These are phyloP conservation scores for Xylaria sp. DNA, from an alignment of 2,329 filamentous ascomycete species.

Conservation along the genomic window DNA sequence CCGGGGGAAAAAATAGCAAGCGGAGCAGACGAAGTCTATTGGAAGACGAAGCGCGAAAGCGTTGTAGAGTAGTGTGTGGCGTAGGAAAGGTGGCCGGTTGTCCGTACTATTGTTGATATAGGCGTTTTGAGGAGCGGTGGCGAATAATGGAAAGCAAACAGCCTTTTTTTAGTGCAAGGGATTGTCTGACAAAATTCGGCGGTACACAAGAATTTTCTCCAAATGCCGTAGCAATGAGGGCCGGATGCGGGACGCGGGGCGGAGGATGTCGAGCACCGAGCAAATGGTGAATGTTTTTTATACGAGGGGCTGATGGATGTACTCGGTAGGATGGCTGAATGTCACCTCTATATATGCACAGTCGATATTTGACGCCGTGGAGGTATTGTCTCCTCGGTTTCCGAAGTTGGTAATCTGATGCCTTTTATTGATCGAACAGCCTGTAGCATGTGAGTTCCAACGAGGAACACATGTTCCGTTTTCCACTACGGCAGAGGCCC, in stretches of 20 bases:
- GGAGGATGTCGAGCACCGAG: conserved; percentile 8
- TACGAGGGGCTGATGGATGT: conserved; percentile 5
- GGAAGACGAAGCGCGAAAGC: conserved; percentile 1
- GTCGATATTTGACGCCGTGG: conserved; percentile 1
- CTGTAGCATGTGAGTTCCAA: not conserved
- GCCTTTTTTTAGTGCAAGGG: conserved; percentile 20
- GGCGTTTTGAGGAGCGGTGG: conserved; percentile 17
- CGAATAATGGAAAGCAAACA: conserved; percentile 16
- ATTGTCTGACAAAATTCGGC: conserved; percentile 24
- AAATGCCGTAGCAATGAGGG: conserved; percentile 32
- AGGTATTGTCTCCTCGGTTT: conserved; percentile 1
- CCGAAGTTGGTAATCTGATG: conserved; percentile 18
- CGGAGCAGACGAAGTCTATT: not conserved
- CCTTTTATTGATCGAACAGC: conserved; percentile 15
- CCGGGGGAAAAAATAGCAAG: conserved; percentile 14
- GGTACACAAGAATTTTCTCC: conserved; percentile 36
- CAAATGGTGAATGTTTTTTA: conserved; percentile 4
- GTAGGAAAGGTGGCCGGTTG: conserved; percentile 5
- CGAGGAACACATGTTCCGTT: conserved; percentile 18
- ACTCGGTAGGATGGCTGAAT: conserved; percentile 14
- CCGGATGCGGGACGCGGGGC: conserved; percentile 21
- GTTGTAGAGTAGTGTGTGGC: not conserved
- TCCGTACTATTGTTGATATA: conserved; percentile 4
- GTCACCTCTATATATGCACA: not conserved
- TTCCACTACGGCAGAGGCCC: conserved; percentile 3